Conservation (phyloP, 2,329 filamentous ascomycete species). For the Fusarium succisae region DNA sequence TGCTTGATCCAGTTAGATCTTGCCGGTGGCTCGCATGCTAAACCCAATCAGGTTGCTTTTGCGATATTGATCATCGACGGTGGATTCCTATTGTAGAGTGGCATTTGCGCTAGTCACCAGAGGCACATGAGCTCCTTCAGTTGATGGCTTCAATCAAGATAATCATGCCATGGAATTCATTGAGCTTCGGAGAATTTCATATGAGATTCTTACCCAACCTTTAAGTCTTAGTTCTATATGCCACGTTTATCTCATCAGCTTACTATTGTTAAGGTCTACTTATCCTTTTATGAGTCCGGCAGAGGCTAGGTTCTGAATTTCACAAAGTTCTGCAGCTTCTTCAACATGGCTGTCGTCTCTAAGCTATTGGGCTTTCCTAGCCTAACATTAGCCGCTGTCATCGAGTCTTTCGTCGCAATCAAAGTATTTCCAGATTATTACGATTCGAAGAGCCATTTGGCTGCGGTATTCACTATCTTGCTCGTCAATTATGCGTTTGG, state of each 20-base stretch:
- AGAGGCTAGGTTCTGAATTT: not conserved
- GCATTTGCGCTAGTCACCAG: not conserved
- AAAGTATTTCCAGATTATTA: slow-evolving; percentile 40
- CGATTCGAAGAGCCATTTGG: slow-evolving; percentile 19
- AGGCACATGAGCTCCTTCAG: not conserved
- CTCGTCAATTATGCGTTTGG: slow-evolving; percentile 35
- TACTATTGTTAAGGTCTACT: no score
- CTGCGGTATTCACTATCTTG: slow-evolving; percentile 14
- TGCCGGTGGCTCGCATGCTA: slow-evolving; percentile 36
- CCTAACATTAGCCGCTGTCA: slow-evolving; percentile 28
- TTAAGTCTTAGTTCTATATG: not conserved
- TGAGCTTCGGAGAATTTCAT: not conserved
- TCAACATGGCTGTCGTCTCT: slow-evolving; percentile 25
- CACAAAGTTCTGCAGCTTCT: not conserved
- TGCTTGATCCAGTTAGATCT: not conserved
- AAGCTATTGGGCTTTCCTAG: slow-evolving; percentile 23
- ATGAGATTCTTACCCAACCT: not conserved
- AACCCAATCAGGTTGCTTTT: slow-evolving; percentile 28
- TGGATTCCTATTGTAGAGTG: not conserved
- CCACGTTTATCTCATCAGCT: not conserved
- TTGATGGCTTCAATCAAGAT: not conserved
- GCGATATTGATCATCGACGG: slow-evolving; percentile 23
- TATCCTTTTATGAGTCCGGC: not conserved
- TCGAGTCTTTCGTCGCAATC: slow-evolving; percentile 42
- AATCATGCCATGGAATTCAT: not conserved